Evolutionary conservation across 805 yeast genomes (phyloP), one percentile per base, ranked within the genome.

Genomic region (Starmerella bacillaris): DNA sequence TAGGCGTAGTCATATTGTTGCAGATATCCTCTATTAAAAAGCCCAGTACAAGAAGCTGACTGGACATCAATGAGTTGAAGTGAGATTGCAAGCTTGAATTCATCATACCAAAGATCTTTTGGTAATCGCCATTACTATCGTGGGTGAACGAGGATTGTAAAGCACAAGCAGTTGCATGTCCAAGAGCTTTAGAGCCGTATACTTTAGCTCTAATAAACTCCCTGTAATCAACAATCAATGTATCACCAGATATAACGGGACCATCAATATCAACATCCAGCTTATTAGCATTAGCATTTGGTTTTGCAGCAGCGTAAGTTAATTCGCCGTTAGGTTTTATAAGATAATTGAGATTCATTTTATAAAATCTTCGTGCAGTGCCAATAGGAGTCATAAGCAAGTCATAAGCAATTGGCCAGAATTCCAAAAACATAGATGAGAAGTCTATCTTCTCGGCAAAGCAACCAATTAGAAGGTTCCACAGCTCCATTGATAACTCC

Each of bases 301-400:
- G 37, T 19, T 37, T 24, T 21, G 36, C 37, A 12, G 38, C 45
- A 9, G 42, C 43, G 36, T 50, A 55, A 2, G 63, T 53, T 9
- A 19, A 8, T 34, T 47, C 64, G 1, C 89, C 92, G 9, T 92
- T 77, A 1, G 95, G 93, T 43, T 78, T 70, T 50, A 86, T 59
- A 28, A 89, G 68, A 34, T 72, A 63, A n/a, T 64, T 59, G 0
- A 78, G 61, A 44, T 78, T 74, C 94, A 89, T 80, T 22, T 72
- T 69, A 54, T 80, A 89, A 47, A 75, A 78, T 52, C 76, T 78
- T 43, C 96, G 72, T 3, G 93, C 78, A 37, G 83, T 72, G 41
- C 99, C 98, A 39, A 89, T 78, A 3, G 99, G 99, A 0, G 96
- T 86, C 75, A 80, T 74, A 30, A 82, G 51, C 30, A 89, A 60